These are phyloP conservation scores for Protomyces arabidopsidicola DNA, from an alignment of 1,139 yeast species.

Conservation along the genomic window DNA sequence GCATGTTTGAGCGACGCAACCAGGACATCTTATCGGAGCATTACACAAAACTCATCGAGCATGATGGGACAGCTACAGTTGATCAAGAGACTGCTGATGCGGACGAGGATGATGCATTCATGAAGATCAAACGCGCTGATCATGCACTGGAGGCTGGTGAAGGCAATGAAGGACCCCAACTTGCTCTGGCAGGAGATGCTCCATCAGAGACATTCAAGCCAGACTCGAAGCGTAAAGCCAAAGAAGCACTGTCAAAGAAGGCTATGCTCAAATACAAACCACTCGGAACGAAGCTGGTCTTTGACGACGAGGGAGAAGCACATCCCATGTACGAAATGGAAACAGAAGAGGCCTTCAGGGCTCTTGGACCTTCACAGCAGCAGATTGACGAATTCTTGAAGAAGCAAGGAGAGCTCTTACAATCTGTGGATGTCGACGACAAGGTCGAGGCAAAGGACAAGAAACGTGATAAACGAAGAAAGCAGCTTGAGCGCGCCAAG, in stretches of 20 bases:
- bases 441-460: conserved; percentile 77
- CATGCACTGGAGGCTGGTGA: conserved; percentile 48
- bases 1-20: conserved; percentile 92
- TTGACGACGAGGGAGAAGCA: conserved; percentile 90
- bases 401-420: conserved; percentile 66
- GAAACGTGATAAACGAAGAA: conserved; percentile 81
- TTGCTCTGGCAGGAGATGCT: neutral
- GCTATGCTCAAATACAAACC: conserved; percentile 56
- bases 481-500: conserved; percentile 67
- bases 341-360: conserved; percentile 79
- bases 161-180: conserved; percentile 43
- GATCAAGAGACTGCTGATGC: conserved; percentile 38
- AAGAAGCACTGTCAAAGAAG: conserved; percentile 83
- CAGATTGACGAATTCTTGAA: conserved; percentile 66
- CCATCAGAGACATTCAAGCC: conserved; percentile 12
- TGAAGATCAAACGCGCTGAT: conserved; percentile 71
- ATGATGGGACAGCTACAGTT: conserved; percentile 37
- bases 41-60: conserved; percentile 56
- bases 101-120: conserved; percentile 69
- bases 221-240: conserved; percentile 79
- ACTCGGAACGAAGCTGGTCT: conserved; percentile 69
- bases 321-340: conserved; percentile 88
- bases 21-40: conserved; percentile 90
- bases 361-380: conserved; percentile 64
- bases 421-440: conserved; percentile 66